phyloP scores from a whole-genome alignment of 179 eudicot genomes.

The Dionaea muscipula region DNA sequence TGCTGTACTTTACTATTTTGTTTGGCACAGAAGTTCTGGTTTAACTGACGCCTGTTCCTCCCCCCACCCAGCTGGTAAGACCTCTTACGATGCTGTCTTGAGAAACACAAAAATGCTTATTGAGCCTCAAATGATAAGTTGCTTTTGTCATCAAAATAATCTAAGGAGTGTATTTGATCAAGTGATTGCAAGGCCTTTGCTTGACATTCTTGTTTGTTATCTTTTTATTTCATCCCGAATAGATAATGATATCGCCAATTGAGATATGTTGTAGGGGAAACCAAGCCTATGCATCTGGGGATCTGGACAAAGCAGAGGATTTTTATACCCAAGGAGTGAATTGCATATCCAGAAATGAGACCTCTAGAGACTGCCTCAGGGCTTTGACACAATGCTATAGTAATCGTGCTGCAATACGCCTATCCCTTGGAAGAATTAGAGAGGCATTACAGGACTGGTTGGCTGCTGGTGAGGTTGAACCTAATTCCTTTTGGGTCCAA shows the following conservation, averaged over 20 bases:
- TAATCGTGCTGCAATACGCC: slow-evolving; percentile 90
- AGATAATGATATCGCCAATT: slow-evolving; percentile 6
- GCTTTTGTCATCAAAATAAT: too few relatives aligned
- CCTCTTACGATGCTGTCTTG: too few relatives aligned
- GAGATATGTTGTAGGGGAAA: slow-evolving; percentile 53
- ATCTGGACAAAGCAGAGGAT: slow-evolving; percentile 64
- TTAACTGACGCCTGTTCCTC: too few relatives aligned
- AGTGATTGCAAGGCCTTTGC: too few relatives aligned
- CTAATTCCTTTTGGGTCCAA: slow-evolving; percentile 62
- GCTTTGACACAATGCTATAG: slow-evolving; percentile 82
- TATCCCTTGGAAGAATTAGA: slow-evolving; percentile 68
- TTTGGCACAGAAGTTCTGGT: too few relatives aligned
- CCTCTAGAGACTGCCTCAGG: slow-evolving; percentile 35
- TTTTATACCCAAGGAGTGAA: slow-evolving; percentile 67
- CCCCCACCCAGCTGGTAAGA: too few relatives aligned
- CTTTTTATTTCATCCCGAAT: too few relatives aligned
- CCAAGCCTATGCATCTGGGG: slow-evolving; percentile 63
- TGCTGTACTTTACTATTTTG: not conserved
- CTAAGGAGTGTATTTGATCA: too few relatives aligned
- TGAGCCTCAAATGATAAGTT: too few relatives aligned
- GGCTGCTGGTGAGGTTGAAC: slow-evolving; percentile 57
- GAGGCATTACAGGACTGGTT: slow-evolving; percentile 75
- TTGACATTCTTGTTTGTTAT: too few relatives aligned
- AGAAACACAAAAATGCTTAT: too few relatives aligned
- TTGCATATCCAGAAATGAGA: slow-evolving; percentile 30